phyloP scores from a whole-genome alignment of 306 rosid genomes.

The Quercus aquifolioides region DNA sequence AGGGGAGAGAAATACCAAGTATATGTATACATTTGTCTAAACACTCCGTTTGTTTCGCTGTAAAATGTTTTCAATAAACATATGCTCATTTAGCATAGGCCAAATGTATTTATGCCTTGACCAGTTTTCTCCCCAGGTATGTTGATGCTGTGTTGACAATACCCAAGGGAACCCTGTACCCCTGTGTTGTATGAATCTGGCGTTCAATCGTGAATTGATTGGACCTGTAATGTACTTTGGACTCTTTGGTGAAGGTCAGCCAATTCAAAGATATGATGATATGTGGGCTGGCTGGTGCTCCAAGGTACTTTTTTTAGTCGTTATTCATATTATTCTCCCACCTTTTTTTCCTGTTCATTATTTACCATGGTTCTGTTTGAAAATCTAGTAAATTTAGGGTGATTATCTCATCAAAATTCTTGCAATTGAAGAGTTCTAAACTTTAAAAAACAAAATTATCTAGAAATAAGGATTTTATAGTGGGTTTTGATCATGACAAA shows the following conservation, averaged over 20 bases:
- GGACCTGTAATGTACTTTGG: constrained; percentile 97
- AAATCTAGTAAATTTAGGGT: not conserved
- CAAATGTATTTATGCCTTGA: not conserved
- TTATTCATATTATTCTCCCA: not conserved
- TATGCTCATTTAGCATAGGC: not conserved
- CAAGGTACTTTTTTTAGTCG: constrained; percentile 47
- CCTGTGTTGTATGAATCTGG: constrained; percentile 94
- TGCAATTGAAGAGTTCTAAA: not conserved
- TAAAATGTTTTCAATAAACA: not conserved
- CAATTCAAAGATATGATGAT: constrained; percentile 83
- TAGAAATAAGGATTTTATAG: too few relatives aligned
- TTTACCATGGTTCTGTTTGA: not conserved
- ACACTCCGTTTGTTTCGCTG: too few relatives aligned
- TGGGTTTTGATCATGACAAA: too few relatives aligned
- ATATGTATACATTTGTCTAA: not conserved
- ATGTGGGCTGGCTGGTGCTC: constrained; percentile 99
- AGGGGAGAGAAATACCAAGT: constrained; percentile 79
- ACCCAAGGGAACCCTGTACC: constrained; percentile 80
- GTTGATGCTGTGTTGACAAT: constrained; percentile 83
- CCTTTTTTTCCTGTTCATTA: not conserved
- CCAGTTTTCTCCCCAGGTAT: constrained; percentile 40
- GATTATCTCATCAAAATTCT: not conserved
- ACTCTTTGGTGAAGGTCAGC: constrained; percentile 96
- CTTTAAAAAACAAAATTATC: too few relatives aligned
- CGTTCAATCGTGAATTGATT: constrained; percentile 71